A percentile compares a stretch with the other conserved stretches of the same genome.
These are phyloP conservation scores for Heterobasidion irregulare DNA, from an alignment of 1,284 basidiomycete genomes.

Conservation along the genomic window DNA sequence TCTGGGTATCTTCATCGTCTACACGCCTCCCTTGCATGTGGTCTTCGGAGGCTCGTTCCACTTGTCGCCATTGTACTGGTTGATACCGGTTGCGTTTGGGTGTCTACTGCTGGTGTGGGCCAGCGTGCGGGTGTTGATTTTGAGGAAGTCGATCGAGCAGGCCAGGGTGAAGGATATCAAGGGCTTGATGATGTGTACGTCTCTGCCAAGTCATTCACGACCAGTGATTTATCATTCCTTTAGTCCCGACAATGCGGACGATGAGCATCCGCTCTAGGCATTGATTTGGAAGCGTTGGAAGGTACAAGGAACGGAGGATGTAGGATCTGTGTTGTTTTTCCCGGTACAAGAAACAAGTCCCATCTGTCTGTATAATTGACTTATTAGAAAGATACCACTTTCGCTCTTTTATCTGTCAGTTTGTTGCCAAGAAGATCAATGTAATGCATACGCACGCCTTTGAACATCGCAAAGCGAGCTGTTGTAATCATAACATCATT, in stretches of 20 bases:
- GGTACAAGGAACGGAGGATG: neutral
- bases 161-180: slow-evolving; percentile 55
- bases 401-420: too few species aligned
- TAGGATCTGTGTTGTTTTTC: neutral
- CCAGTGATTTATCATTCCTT: slow-evolving; percentile 6
- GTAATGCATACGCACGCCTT: too few species aligned
- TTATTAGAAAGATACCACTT: too few species aligned
- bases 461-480: too few species aligned
- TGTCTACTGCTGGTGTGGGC: slow-evolving; percentile 52
- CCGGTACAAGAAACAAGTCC: too few species aligned
- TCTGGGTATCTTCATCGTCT: slow-evolving; percentile 60
- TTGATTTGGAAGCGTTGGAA: neutral
- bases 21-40: slow-evolving; percentile 59
- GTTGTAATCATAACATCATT: too few species aligned
- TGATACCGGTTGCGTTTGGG: slow-evolving; percentile 56
- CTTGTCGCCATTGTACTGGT: slow-evolving; percentile 59
- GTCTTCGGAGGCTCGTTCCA: slow-evolving; percentile 56
- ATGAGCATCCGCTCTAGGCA: slow-evolving; percentile 47
- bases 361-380: too few species aligned
- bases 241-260: slow-evolving; percentile 61
- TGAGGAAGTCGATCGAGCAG: slow-evolving; percentile 46
- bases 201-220: neutral
- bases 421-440: too few species aligned
- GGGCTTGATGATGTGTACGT: slow-evolving; percentile 62
- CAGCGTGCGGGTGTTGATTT: slow-evolving; percentile 45